A percentile compares a stretch with the other conserved stretches of the same genome.
These are phyloP conservation scores for Pachysolen tannophilus DNA, from an alignment of 805 yeast species.

Conservation along the genomic window DNA sequence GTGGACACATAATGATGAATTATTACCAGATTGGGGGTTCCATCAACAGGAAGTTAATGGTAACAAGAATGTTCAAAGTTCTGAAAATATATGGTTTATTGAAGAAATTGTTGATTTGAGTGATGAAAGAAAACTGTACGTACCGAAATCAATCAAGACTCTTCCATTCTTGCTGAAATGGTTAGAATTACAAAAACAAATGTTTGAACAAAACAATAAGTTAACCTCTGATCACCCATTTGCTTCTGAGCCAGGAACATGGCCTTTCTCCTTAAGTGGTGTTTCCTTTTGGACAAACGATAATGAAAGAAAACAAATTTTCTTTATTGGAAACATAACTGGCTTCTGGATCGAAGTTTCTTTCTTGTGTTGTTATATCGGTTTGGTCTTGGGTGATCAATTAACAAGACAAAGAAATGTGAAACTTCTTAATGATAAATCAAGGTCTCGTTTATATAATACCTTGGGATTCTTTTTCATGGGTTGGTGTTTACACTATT, in stretches of 20 bases:
- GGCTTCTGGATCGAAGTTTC: constrained; percentile 85
- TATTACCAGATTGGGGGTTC: constrained; percentile 93
- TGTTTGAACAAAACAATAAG: constrained; percentile 91
- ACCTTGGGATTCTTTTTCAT: constrained; percentile 76
- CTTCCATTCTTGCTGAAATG: constrained; percentile 80
- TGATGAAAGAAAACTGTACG: constrained; percentile 55
- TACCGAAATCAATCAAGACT: constrained; percentile 53
- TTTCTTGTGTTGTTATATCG: constrained; percentile 54
- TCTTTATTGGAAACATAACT: constrained; percentile 79
- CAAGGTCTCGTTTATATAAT: constrained; percentile 67
- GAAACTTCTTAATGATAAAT: constrained; percentile 44
- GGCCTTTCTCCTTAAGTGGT: constrained; percentile 89
- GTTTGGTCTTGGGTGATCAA: constrained; percentile 66
- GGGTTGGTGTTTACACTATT: constrained; percentile 86
- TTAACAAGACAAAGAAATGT: constrained; percentile 67
- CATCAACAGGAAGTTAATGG: constrained; percentile 93
- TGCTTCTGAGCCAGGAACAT: constrained; percentile 82
- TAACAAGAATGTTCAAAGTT: constrained; percentile 68
- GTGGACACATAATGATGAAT: constrained; percentile 83
- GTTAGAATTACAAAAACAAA: constrained; percentile 77
- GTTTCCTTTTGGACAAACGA: constrained; percentile 93
- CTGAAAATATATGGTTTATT: constrained; percentile 66
- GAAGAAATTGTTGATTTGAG: constrained; percentile 60
- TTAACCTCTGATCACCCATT: constrained; percentile 87
- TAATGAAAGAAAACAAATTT: constrained; percentile 63